Base-by-base conservation (phyloP, 2,329 filamentous ascomycete species). In the Parascedosporium putredinis region DNA sequence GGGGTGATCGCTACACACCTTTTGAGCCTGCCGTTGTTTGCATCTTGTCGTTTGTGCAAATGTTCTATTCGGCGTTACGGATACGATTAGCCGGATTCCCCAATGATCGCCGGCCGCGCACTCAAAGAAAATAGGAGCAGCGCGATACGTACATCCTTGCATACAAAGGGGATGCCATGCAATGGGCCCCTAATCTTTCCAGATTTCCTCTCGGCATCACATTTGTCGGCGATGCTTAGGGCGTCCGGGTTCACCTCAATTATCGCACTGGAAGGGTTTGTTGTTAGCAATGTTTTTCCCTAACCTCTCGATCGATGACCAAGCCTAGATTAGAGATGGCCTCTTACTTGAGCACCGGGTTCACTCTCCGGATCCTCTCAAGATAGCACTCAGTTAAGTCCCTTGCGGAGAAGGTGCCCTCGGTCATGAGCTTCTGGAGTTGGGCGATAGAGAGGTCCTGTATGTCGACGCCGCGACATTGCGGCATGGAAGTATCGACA, bases 151-250 rank as follows among this genome's bases (percentile, higher is more conserved):
- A 49, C 47, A 20, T 89, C 84, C 64, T 89, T 89, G 55, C 88
- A 76, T 2, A 84, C 69, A 60, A 86, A 86, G 0, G 86, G 85
- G 40, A 90, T 86, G 3, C 85, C 85, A 60, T 89, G 85, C 1
- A 90, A 70, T 1, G 79, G 78, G 1, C 83, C 76, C n/a, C 81
- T 74, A 8, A 81, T 62, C 34, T 66, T 68, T 22, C 81, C 81
- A 1, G 65, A 57, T 10, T 61, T 59, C 16, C 84, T 74, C 63
- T 88, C 83, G 0, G 59, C 60, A 56, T 89, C 85, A 25, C 81
- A 67, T 12, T 68, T 59, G 4, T 66, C 65, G 3, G 85, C 85
- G 50, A 88, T 86, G 20, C 61, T 58, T 29, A 83, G 65, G 8
- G 72, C 73, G 59, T 88, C 84, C 0, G 84, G 83, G 60, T 88